phyloP scores from a whole-genome alignment of 2,329 filamentous ascomycete genomes.

The Tolypocladium nubicola region DNA sequence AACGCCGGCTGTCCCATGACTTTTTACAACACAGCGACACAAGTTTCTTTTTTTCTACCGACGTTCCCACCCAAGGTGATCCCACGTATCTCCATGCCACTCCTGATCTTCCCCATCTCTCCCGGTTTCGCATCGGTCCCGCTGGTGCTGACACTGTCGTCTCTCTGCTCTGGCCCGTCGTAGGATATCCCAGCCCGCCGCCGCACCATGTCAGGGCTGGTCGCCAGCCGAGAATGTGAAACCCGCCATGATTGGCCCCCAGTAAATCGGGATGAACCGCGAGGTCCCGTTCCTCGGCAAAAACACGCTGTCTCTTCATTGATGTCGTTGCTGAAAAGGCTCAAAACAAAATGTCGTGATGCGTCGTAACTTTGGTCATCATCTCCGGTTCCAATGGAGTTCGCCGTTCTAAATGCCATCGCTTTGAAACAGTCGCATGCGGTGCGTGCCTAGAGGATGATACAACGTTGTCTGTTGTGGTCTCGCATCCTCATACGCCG shows the following conservation, averaged over 20 bases:
- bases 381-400: neutral
- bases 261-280: neutral
- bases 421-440: neutral
- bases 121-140: neutral
- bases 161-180: neutral
- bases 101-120: neutral
- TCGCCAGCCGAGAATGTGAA: neutral
- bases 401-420: neutral
- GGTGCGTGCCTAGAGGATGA: slow-evolving; percentile 25
- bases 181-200: neutral
- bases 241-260: neutral
- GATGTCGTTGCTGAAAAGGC: no score
- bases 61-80: neutral
- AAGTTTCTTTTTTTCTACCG: neutral
- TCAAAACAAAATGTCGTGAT: neutral
- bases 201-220: no score
- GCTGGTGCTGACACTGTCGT: neutral
- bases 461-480: slow-evolving; percentile 26
- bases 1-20: neutral
- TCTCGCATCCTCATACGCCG: slow-evolving; percentile 19
- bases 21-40: neutral
- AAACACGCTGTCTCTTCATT: neutral
- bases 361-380: neutral
- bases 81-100: neutral
- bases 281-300: neutral